Base-by-base conservation (phyloP, 257 asterid genomes). In the Capsicum rhomboideum region DNA sequence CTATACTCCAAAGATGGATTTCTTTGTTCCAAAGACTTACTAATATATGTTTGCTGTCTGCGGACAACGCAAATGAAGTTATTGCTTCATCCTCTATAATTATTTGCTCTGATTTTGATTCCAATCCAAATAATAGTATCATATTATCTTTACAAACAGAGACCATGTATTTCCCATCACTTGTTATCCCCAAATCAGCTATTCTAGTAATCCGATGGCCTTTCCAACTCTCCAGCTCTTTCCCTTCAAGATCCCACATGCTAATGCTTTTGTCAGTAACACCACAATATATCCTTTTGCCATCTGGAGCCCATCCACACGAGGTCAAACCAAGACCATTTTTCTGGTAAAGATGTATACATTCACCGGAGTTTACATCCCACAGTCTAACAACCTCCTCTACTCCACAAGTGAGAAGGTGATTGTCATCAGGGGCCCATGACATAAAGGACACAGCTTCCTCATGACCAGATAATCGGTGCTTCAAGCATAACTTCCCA, bases 1-100 rank as follows among this genome's bases (percentile, higher is more conserved):
- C 93, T 49, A 96, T 90, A 84, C 89, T 87, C 99, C 99, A 96
- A 79, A 94, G 93, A 91, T 97, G 99, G 80, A 97, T 93, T 82
- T 94, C 98, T 86, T 90, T 92, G 75, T 94, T 90, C 56, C 78
- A 44, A 67, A 97, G 89, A 87, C 97, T 95, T 84, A 97, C 90
- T 79, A 97, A 92, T 84, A 97, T 88, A 81, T 85, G 86, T 89
- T 90, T 97, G 79, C 89, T 87, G 54, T 97, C 98, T 82, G 88
- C 87, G 21, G 99, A 97, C 83, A 94, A 83, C 2, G 91, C 88
- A 90, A 97, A 92, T 20, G 98, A 93, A 42, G 86, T 89, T 89
- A 97, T 92, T 20, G 83, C 64, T 74, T 97, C 92, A 82, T 93
- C 94, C 90, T 97, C 99, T 86, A 90, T 93, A 44, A 97, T 92